Evolutionary conservation across 805 yeast species (phyloP).

Genomic region (Saccharomycopsis amapae): DNA sequence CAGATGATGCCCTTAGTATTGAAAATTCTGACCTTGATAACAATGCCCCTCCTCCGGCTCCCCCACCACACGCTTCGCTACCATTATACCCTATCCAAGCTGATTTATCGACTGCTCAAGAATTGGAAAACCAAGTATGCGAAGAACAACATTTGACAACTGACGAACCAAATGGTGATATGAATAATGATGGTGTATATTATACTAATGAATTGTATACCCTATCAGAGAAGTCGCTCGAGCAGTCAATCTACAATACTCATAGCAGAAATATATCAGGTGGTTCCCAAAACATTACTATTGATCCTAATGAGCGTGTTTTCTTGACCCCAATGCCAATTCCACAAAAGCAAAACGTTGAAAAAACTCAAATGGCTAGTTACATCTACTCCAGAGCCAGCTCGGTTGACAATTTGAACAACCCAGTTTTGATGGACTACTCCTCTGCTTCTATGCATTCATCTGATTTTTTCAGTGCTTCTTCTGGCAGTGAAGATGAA

Average conservation of each 20-base stretch:
- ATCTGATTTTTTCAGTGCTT: conserved; percentile 16
- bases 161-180: neutral
- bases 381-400: neutral
- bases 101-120: no score
- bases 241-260: conserved; percentile 1
- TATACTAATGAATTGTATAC: conserved; percentile 15
- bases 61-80: neutral
- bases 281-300: neutral
- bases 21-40: no score
- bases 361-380: neutral
- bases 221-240: conserved; percentile 17
- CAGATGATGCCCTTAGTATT: no score
- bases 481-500: conserved; percentile 10
- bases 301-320: neutral
- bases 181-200: neutral
- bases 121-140: no score
- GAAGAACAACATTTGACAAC: neutral
- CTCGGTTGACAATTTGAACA: neutral
- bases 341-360: conserved; percentile 1
- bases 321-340: neutral
- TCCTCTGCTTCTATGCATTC: conserved; percentile 11
- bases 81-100: no score
- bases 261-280: conserved; percentile 10
- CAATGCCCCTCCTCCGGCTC: neutral
- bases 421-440: conserved; percentile 13